phyloP scores from a whole-genome alignment of 169 alveolate species.

The Prorocentrum cordatum region DNA sequence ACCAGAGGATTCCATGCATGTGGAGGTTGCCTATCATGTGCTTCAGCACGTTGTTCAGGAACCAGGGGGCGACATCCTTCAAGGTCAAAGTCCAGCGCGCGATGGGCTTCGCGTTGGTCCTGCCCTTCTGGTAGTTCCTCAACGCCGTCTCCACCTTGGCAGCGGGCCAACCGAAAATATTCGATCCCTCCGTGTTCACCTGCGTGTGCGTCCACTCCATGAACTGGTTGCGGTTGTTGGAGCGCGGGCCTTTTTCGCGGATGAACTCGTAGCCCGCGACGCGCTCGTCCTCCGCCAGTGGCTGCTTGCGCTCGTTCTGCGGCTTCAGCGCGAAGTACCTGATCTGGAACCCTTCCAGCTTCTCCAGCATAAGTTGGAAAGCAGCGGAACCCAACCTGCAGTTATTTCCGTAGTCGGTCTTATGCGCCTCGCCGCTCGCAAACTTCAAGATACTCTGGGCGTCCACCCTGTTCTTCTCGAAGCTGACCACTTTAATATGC shows the following conservation, averaged over 20 bases:
- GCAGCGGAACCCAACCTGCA: no score
- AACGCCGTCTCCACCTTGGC: neutral
- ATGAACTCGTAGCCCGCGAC: neutral
- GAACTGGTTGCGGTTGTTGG: neutral
- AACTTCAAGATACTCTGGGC: no score
- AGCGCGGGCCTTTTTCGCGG: neutral
- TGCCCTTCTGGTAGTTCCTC: neutral
- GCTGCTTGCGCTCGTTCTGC: neutral
- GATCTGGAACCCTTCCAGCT: no score
- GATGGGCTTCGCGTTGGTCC: neutral
- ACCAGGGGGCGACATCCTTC: neutral
- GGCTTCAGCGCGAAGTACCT: no score
- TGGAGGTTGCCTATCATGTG: no score
- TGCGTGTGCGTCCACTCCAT: conserved; percentile 10
- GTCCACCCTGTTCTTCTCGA: no score
- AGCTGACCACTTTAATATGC: no score
- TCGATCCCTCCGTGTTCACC: neutral
- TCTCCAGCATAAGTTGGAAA: no score
- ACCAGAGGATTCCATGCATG: no score
- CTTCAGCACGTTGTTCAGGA: neutral
- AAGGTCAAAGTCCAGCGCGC: neutral
- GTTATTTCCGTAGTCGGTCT: no score
- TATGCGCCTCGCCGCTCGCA: no score
- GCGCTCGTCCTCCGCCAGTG: neutral
- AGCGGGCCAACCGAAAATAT: neutral